Evolutionary conservation across 805 yeast genomes (phyloP), one percentile per base, ranked within the genome.

Genomic region (Pichia heedii): DNA sequence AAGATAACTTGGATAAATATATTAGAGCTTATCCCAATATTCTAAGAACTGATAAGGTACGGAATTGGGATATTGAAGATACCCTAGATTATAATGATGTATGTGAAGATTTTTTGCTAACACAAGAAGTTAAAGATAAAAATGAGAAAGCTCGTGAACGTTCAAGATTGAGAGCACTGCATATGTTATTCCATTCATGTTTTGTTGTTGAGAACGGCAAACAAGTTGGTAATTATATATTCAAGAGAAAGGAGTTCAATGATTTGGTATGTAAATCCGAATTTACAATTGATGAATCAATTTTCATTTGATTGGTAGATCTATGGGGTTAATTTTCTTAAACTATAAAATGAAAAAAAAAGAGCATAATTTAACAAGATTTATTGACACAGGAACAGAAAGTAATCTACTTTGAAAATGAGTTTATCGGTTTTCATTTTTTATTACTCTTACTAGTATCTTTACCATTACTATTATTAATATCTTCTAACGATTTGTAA

Each of bases 31-130:
- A 49, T 35, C 46, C 45, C 10, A 44, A 49, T 22, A 33, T 52
- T 27, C 46, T 50, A 18, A 49, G 40, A 19, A 54, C 59, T 21
- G 53, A 52, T 26, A 60, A 52, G 24, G 52, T 54, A 7, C 51
- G 56, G 40, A 46, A 55, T 21, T 60, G 66, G 65, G 46, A 50
- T 12, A 37, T 60, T 33, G 58, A 59, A 36, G 59, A 54, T 42
- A 56, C 62, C 2, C 84, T 83, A 2, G 77, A 70, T 57, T 78
- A 76, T 0, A 83, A 83, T 1, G 77, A 70, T 57, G 78, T 75
- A 49, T 58, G 76, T 33, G 64, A 77, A 21, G 84, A 76, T 41
- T 77, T 80, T 49, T 82, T 84, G 0, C 62, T 61, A 5, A 73
- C 82, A 0, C 83, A 76, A 47, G 77, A 79, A 50, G 56, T 62